phyloP scores from a whole-genome alignment of 177 flowering plant genomes.

The Telopea speciosissima region DNA sequence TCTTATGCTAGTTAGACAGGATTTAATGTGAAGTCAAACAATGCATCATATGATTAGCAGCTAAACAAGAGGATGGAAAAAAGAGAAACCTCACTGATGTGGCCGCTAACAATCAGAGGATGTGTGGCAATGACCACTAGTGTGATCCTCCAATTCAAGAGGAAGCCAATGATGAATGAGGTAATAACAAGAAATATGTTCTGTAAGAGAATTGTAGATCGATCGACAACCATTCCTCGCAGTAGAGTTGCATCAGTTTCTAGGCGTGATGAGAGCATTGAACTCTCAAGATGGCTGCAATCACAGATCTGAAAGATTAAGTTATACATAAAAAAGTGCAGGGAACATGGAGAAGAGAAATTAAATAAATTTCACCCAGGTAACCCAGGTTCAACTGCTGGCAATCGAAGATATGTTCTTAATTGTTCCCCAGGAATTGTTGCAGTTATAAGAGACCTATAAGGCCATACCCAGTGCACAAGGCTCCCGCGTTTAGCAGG shows the following conservation, averaged over 20 bases:
- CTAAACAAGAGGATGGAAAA: background rate
- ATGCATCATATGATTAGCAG: background rate
- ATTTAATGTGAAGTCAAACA: background rate
- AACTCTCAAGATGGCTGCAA: conserved; percentile 80
- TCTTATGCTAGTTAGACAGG: background rate
- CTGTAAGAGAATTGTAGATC: conserved; percentile 64
- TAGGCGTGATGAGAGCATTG: conserved; percentile 70
- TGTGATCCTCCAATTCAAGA: conserved; percentile 85
- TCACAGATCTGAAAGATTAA: background rate
- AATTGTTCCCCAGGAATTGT: too few species aligned
- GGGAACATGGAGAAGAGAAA: too few species aligned
- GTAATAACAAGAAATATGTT: conserved; percentile 53
- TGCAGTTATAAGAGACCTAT: too few species aligned
- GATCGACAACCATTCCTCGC: conserved; percentile 68
- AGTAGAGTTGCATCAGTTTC: conserved; percentile 79
- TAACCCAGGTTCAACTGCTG: background rate
- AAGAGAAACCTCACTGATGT: conserved; percentile 72
- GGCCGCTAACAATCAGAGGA: conserved; percentile 72
- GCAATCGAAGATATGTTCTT: background rate
- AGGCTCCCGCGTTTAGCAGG: too few species aligned
- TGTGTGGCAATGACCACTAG: conserved; percentile 78
- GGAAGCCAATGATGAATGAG: conserved; percentile 77
- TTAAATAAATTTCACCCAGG: background rate
- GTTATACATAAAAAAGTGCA: too few species aligned
- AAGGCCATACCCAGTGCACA: too few species aligned